phyloP scores from a whole-genome alignment of 2,329 filamentous ascomycete genomes.

The Botrytis aclada region DNA sequence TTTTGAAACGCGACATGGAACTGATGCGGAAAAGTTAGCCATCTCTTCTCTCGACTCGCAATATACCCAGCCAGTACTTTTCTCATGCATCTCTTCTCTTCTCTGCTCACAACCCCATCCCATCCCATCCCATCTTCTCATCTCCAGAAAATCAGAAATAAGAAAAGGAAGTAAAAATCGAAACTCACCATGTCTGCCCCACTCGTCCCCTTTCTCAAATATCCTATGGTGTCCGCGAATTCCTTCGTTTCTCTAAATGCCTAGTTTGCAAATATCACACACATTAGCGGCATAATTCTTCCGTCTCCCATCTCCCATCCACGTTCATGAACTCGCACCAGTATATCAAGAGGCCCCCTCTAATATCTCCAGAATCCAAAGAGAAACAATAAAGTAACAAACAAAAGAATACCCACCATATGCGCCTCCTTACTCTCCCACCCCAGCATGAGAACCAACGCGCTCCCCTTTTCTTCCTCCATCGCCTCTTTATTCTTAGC shows the following conservation, averaged over 20 bases:
- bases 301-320: background rate
- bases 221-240: constrained; percentile 23
- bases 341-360: background rate
- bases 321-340: background rate
- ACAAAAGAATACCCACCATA: constrained; percentile 16
- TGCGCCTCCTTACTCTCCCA: constrained; percentile 32
- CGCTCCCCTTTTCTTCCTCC: constrained; percentile 23
- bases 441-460: constrained; percentile 23
- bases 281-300: background rate
- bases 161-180: background rate
- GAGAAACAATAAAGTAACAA: background rate
- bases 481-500: background rate
- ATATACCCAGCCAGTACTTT: too few species aligned
- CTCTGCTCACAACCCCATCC: background rate
- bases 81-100: background rate
- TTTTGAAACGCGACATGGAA: background rate
- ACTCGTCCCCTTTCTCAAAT: constrained; percentile 18
- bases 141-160: background rate
- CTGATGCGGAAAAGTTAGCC: background rate
- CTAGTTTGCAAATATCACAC: background rate
- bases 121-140: background rate
- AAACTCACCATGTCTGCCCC: constrained; percentile 9
- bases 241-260: constrained; percentile 27
- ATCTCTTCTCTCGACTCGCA: background rate
- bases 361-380: too few species aligned